Evolutionary conservation across 805 yeast species (phyloP).

Genomic region (Pichia pseudocactophila): DNA sequence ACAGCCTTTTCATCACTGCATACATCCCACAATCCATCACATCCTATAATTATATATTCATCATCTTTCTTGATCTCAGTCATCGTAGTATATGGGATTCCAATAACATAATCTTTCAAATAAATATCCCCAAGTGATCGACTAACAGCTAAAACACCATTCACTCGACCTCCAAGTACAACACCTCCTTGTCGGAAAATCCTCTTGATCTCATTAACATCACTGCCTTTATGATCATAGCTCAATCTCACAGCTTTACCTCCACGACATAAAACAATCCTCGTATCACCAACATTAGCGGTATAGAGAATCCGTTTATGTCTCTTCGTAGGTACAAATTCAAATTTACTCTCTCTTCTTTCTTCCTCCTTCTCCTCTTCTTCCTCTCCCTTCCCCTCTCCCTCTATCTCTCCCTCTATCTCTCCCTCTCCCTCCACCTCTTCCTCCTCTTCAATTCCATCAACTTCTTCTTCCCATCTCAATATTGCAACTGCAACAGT

Average conservation of each 20-base stretch:
- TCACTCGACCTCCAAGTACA: conserved; percentile 82
- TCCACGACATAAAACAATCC: conserved; percentile 69
- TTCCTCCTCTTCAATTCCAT: conserved; percentile 8
- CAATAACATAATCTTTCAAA: conserved; percentile 81
- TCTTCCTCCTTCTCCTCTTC: neutral
- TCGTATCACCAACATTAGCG: conserved; percentile 91
- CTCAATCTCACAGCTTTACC: conserved; percentile 72
- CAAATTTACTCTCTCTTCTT: conserved; percentile 24
- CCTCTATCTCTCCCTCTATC: neutral
- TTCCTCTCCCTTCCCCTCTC: neutral
- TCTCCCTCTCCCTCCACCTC: conserved; percentile 3
- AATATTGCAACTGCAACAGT: conserved; percentile 93
- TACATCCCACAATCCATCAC: conserved; percentile 98
- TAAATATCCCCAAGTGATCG: conserved; percentile 90
- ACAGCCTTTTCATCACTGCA: conserved; percentile 80
- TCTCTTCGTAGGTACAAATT: conserved; percentile 36
- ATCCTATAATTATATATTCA: conserved; percentile 79
- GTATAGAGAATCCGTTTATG: conserved; percentile 78
- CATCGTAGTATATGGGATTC: conserved; percentile 86
- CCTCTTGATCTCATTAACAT: conserved; percentile 64
- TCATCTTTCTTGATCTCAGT: conserved; percentile 63
- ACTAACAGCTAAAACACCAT: conserved; percentile 92
- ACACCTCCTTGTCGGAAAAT: conserved; percentile 77
- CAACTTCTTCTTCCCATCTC: conserved; percentile 60
- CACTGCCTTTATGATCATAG: conserved; percentile 92